A percentile compares a stretch with the other conserved stretches of the same genome.
phyloP scores from a whole-genome alignment of 257 asterid genomes.

The Ilex asprella region DNA sequence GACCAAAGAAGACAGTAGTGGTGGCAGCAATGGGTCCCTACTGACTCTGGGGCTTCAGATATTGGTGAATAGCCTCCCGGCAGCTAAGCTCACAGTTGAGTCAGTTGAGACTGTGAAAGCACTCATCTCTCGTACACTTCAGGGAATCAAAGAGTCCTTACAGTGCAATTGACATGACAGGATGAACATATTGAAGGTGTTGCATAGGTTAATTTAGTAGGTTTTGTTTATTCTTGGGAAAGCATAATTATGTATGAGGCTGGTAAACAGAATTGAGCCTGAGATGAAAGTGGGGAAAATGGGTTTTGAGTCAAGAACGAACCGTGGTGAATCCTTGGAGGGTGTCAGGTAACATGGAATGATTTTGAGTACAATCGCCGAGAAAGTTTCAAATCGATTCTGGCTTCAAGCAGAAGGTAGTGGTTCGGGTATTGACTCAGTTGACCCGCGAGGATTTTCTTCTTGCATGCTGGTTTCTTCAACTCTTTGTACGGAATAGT shows the following conservation, averaged over 20 bases:
- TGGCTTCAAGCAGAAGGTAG: constrained; percentile 19
- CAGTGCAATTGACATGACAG: constrained; percentile 23
- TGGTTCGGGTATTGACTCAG: constrained; percentile 96
- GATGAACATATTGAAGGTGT: not conserved
- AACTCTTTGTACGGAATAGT: too few relatives aligned
- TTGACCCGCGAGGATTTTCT: constrained; percentile 9
- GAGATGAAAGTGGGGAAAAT: not conserved
- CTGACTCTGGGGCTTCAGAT: constrained; percentile 74
- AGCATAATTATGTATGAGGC: too few relatives aligned
- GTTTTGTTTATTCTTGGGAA: not conserved
- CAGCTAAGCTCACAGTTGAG: constrained; percentile 57
- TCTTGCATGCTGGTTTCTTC: not conserved
- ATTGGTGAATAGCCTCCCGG: constrained; percentile 40
- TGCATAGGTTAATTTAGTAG: not conserved
- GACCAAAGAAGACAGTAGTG: constrained; percentile 7
- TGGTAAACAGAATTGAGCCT: not conserved
- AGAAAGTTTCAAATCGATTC: too few relatives aligned
- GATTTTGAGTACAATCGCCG: too few relatives aligned
- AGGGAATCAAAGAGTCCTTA: constrained; percentile 48
- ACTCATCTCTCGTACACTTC: constrained; percentile 51
- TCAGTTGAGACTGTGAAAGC: constrained; percentile 54
- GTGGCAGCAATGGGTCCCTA: constrained; percentile 41
- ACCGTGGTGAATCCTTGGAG: constrained; percentile 39
- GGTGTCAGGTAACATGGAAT: not conserved
- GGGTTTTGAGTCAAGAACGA: constrained; percentile 78